Evolutionary conservation across 139 green algal species (phyloP).

Genomic region (Chlorella sp.): DNA sequence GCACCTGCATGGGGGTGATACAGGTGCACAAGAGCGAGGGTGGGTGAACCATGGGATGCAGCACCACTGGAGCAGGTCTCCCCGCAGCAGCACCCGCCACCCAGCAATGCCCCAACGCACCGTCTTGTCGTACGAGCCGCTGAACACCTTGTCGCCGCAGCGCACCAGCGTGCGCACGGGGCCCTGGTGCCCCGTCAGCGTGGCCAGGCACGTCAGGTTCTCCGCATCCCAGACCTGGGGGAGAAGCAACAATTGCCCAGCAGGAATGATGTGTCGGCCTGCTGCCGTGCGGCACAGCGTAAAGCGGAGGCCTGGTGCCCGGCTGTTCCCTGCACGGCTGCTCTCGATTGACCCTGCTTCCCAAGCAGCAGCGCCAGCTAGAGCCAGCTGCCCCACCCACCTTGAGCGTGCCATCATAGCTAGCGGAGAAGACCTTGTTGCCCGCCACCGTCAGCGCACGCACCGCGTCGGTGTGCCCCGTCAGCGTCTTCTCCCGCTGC

Average conservation of each 20-base stretch:
- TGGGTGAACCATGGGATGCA: neutral
- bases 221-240: conserved; percentile 83
- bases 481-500: conserved; percentile 79
- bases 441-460: conserved; percentile 78
- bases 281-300: too few species aligned
- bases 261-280: too few species aligned
- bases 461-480: conserved; percentile 91
- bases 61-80: neutral
- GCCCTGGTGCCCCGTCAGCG: conserved; percentile 84
- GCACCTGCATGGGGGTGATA: conserved; percentile 24
- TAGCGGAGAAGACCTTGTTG: conserved; percentile 84
- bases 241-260: too few species aligned
- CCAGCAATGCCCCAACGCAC: conserved; percentile 46
- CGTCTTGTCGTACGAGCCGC: conserved; percentile 90
- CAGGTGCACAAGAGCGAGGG: neutral
- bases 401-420: conserved; percentile 92
- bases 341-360: too few species aligned
- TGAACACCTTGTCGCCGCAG: conserved; percentile 80
- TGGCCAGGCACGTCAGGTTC: conserved; percentile 76
- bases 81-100: neutral
- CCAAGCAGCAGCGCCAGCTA: too few species aligned
- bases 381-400: neutral
- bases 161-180: conserved; percentile 89
- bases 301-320: too few species aligned
- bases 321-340: too few species aligned